Conservation (phyloP, 208 protist genomes). For the Sergeia podlipaevii region DNA sequence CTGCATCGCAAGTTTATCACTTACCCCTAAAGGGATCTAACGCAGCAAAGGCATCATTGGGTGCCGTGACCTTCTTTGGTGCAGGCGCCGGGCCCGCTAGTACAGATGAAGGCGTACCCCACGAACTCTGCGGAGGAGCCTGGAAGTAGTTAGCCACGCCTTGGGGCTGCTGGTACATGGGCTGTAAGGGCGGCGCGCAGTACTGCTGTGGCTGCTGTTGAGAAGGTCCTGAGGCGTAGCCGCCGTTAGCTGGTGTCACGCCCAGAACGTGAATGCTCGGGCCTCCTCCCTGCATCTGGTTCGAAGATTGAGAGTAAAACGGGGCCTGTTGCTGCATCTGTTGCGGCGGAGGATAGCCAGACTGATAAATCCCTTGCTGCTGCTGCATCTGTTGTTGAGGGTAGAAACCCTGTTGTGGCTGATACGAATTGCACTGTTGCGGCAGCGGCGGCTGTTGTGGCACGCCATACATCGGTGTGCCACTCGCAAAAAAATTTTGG, state of each 20-base stretch:
- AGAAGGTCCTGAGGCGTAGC: background rate
- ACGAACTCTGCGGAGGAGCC: constrained; percentile 7
- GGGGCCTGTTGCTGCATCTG: constrained; percentile 1
- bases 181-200: background rate
- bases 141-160: constrained; percentile 16
- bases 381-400: constrained; percentile 5
- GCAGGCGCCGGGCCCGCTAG: background rate
- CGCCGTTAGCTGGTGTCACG: constrained; percentile 3
- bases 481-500: too few relatives aligned
- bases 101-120: background rate
- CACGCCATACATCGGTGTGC: background rate
- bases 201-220: background rate
- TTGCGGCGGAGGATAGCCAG: constrained; percentile 8
- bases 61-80: background rate
- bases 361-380: constrained; percentile 5
- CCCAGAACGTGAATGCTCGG: constrained; percentile 9
- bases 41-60: constrained; percentile 20
- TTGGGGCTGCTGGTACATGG: background rate
- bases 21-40: constrained; percentile 25
- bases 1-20: background rate
- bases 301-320: background rate
- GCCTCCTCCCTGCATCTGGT: background rate
- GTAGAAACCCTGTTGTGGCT: background rate
- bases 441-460: background rate
- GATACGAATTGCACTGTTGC: background rate